Evolutionary conservation across 2,329 filamentous ascomycete species (phyloP), one percentile per base, ranked within the genome.

Genomic region (Microcyclospora pomicola): DNA sequence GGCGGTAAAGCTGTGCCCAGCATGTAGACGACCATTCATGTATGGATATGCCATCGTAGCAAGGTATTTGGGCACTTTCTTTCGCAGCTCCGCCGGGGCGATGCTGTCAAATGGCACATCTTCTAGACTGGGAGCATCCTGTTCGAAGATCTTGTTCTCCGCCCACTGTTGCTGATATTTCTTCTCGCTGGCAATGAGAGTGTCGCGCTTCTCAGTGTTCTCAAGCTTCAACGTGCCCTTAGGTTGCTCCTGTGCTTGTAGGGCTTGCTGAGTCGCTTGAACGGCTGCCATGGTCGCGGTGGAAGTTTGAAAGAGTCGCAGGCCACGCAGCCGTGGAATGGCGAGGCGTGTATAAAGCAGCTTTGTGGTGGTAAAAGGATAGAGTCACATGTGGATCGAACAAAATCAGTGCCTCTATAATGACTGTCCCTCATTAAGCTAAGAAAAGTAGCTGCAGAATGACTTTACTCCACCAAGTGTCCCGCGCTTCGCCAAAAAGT

Each of bases 161-260:
- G 80, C 74, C 85, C 85, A 93, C 73, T 79, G 70, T 56, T 78
- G 67, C 65, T 96, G 88, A 64, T 93, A 95, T 59, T 86, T 86
- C 67, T 91, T 92, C 67, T 96, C 88, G 53, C 80, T 73, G 27
- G 75, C 75, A 51, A 91, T 79, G 49, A 93, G 69, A 36, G 78
- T 73, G 55, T 93, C 85, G 59, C 86, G 72, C 66, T 93, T 93
- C 54, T 92, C 84, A 30, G 86, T 93, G 73, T 83, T 52, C 61
- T 80, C 75, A 46, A 80, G 69, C 55, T 79, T 78, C 45, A 80
- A 61, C 31, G 74, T 79, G 46, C 75, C 76, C 51, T 72, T 69
- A 34, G 69, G 64, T 51, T 63, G 64, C 48, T 68, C 64, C 53
- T 62, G 63, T 39, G 71, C 69, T 53, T 73, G 68, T 49, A 76